Conservation (phyloP, 371 early-diverging fungal species). For the Mucor piriformis region DNA sequence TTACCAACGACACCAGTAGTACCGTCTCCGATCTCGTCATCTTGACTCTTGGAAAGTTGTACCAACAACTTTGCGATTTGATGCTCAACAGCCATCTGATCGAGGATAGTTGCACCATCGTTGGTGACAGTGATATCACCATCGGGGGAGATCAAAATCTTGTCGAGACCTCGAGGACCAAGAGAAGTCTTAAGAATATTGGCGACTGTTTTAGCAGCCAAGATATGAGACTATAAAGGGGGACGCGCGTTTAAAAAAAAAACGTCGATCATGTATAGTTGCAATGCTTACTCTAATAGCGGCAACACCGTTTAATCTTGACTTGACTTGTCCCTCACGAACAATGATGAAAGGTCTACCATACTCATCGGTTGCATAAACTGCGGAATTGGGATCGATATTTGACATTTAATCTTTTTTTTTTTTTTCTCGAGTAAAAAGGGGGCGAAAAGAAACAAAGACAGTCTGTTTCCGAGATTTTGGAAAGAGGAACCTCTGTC, state of each 20-base stretch:
- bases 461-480: no score
- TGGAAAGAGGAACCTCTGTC: no score
- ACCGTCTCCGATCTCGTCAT: slow-evolving; percentile 99
- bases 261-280: no score
- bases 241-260: no score
- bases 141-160: slow-evolving; percentile 53
- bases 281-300: slow-evolving; percentile 83
- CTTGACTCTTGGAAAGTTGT: slow-evolving; percentile 99
- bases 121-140: slow-evolving; percentile 98
- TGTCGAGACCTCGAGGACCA: slow-evolving; percentile 99
- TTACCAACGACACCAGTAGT: slow-evolving; percentile 97
- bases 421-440: no score
- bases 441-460: no score
- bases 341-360: slow-evolving; percentile 97
- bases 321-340: slow-evolving; percentile 90
- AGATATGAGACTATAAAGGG: slow-evolving; percentile 21
- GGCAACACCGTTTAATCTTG: slow-evolving; percentile 83
- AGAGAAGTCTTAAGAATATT: slow-evolving; percentile 98
- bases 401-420: background rate
- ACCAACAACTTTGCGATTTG: slow-evolving; percentile 98
- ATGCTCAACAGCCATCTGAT: slow-evolving; percentile 97
- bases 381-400: slow-evolving; percentile 52
- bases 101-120: slow-evolving; percentile 99
- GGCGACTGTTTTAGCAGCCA: slow-evolving; percentile 84
- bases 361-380: slow-evolving; percentile 87